phyloP scores from a whole-genome alignment of 2,329 filamentous ascomycete genomes.

The Xylaria digitata region DNA sequence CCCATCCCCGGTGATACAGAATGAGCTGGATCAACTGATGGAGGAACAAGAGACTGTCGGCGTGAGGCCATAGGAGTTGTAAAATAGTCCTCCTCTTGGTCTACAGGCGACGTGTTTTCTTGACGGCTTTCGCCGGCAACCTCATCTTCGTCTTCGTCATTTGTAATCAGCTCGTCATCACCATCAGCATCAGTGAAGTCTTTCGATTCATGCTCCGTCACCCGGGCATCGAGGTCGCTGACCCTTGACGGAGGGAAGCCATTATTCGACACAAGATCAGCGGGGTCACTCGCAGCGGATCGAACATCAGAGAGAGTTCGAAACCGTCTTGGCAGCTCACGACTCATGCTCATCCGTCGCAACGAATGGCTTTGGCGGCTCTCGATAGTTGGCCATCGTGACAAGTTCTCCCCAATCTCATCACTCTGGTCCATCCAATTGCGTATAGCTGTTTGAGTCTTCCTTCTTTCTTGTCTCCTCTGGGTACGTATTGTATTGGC shows the following conservation, averaged over 20 bases:
- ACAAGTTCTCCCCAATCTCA: slow-evolving; percentile 59
- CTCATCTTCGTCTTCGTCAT: slow-evolving; percentile 75
- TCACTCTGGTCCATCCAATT: slow-evolving; percentile 88
- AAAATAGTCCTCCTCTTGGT: slow-evolving; percentile 65
- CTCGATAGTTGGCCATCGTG: slow-evolving; percentile 63
- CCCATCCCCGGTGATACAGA: slow-evolving; percentile 50
- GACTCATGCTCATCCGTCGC: slow-evolving; percentile 64
- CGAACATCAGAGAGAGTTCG: slow-evolving; percentile 66
- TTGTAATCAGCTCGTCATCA: slow-evolving; percentile 88
- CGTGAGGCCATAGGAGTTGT: slow-evolving; percentile 61
- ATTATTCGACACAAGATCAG: slow-evolving; percentile 66
- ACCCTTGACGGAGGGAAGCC: slow-evolving; percentile 47
- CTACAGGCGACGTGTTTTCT: slow-evolving; percentile 44
- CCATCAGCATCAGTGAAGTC: slow-evolving; percentile 85
- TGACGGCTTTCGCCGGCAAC: slow-evolving; percentile 56
- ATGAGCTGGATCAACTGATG: slow-evolving; percentile 48
- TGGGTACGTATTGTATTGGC: slow-evolving; percentile 69
- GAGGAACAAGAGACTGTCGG: slow-evolving; percentile 51
- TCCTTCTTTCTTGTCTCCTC: slow-evolving; percentile 71
- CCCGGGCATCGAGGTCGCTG: slow-evolving; percentile 50
- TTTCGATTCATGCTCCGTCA: slow-evolving; percentile 61
- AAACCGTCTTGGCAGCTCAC: slow-evolving; percentile 60
- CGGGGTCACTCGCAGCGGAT: slow-evolving; percentile 72
- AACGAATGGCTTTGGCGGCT: slow-evolving; percentile 60
- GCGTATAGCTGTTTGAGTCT: slow-evolving; percentile 83